phyloP scores from a whole-genome alignment of 768 basidiomycete genomes.

The Naganishia kalamii region DNA sequence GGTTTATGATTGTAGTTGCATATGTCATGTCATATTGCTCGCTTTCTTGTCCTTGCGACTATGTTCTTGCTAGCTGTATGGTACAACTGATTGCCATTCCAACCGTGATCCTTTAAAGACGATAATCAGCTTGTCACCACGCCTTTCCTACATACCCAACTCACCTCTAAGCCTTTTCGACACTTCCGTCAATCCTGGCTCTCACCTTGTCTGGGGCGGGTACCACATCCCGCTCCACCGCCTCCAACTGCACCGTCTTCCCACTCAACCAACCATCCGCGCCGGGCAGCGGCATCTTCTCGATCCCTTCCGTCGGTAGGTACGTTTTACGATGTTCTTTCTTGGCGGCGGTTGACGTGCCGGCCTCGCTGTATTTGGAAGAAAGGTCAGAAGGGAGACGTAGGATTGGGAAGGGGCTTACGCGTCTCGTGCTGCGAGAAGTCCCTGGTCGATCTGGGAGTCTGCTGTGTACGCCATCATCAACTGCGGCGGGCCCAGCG shows the following conservation, averaged over 20 bases:
- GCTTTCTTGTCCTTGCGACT: no score
- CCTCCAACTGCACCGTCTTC: slow-evolving; percentile 46
- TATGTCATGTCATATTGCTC: no score
- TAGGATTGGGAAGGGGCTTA: slow-evolving; percentile 18
- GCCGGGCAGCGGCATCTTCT: slow-evolving; percentile 30
- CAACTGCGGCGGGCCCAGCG: slow-evolving; percentile 51
- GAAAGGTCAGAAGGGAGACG: neutral
- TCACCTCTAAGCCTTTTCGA: neutral
- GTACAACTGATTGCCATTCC: no score
- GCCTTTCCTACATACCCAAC: neutral
- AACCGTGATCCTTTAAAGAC: no score
- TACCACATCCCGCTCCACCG: slow-evolving; percentile 31
- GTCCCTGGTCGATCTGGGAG: slow-evolving; percentile 43
- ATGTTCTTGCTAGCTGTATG: no score
- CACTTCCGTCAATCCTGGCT: neutral
- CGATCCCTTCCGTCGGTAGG: slow-evolving; percentile 48
- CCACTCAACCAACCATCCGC: slow-evolving; percentile 50
- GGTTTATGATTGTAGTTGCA: no score
- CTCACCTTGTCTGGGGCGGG: neutral
- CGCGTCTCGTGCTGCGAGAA: slow-evolving; percentile 46
- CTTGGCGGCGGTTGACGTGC: slow-evolving; percentile 47
- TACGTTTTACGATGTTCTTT: slow-evolving; percentile 47
- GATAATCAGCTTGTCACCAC: no score
- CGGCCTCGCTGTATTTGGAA: slow-evolving; percentile 33
- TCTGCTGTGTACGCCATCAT: slow-evolving; percentile 52